Evolutionary conservation across 768 basidiomycete species (phyloP).

Genomic region (Amanita muscaria): DNA sequence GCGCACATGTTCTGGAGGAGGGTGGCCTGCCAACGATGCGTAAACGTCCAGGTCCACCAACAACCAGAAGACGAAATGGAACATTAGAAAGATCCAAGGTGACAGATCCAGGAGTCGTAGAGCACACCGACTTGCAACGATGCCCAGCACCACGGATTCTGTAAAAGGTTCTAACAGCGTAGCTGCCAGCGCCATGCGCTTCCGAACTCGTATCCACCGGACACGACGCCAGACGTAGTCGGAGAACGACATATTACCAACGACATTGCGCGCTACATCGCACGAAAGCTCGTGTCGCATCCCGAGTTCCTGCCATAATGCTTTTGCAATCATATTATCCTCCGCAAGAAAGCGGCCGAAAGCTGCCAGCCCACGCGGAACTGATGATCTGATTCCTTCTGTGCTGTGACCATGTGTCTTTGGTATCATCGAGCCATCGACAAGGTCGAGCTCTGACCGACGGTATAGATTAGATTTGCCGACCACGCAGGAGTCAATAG

Average conservation of each 20-base stretch:
- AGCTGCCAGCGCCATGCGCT: conserved; percentile 83
- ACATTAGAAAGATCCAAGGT: conserved; percentile 41
- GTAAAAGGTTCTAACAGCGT: conserved; percentile 91
- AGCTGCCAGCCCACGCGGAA: conserved; percentile 53
- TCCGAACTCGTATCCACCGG: conserved; percentile 95
- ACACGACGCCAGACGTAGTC: conserved; percentile 87
- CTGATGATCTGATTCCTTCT: conserved; percentile 15
- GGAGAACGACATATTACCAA: conserved; percentile 78
- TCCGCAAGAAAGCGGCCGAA: conserved; percentile 91
- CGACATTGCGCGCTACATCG: conserved; percentile 82
- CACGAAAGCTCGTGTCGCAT: conserved; percentile 84
- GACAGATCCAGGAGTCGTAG: conserved; percentile 42
- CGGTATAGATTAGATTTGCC: conserved; percentile 96
- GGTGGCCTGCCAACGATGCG: conserved; percentile 61
- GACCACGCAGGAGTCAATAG: conserved; percentile 90
- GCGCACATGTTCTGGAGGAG: conserved; percentile 38
- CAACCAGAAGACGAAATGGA: conserved; percentile 67
- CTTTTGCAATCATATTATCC: conserved; percentile 93
- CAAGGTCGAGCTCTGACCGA: conserved; percentile 74
- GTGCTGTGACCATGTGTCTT: neutral
- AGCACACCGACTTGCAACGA: conserved; percentile 52
- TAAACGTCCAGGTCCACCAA: conserved; percentile 78
- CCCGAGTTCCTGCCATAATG: conserved; percentile 90
- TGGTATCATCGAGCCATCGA: conserved; percentile 60
- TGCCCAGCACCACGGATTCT: conserved; percentile 67